phyloP scores from a whole-genome alignment of 2,329 filamentous ascomycete genomes.

The Chaetomium strumarium region DNA sequence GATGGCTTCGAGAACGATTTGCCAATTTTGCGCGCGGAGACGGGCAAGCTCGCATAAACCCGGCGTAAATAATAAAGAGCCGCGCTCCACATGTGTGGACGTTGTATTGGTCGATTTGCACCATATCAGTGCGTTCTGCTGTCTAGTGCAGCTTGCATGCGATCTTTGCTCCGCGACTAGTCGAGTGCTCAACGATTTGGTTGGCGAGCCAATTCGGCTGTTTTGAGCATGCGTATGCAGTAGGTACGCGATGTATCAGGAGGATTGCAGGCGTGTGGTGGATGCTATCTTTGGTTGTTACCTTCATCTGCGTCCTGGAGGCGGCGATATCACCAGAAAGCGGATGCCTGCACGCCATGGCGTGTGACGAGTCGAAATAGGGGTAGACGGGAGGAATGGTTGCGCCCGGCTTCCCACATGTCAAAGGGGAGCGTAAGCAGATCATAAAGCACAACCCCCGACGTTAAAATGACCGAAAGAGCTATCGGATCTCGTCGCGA shows the following conservation, averaged over 20 bases:
- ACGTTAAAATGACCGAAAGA: slow-evolving; percentile 16
- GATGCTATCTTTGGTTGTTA: background rate
- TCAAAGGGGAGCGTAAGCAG: slow-evolving; percentile 7
- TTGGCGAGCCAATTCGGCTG: slow-evolving; percentile 12
- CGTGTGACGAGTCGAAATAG: background rate
- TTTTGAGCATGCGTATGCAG: slow-evolving; percentile 16
- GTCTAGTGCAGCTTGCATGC: background rate
- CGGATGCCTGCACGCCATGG: background rate
- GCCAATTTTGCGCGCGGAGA: slow-evolving; percentile 1
- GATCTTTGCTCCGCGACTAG: background rate
- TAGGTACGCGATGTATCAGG: background rate
- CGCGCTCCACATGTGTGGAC: background rate
- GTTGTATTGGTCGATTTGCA: slow-evolving; percentile 4
- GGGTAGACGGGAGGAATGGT: background rate
- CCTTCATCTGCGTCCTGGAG: background rate
- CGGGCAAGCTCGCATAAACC: background rate
- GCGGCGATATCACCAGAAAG: background rate
- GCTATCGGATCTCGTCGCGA: slow-evolving; percentile 4
- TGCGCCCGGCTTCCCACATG: slow-evolving; percentile 14
- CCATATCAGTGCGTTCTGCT: background rate
- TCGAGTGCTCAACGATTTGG: slow-evolving; percentile 3
- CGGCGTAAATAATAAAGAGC: slow-evolving; percentile 4
- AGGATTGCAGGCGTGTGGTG: background rate
- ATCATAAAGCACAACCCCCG: slow-evolving; percentile 21
- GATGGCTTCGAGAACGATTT: background rate